A percentile compares a stretch with the other conserved stretches of the same genome.
Evolutionary conservation across 345 rosid species (phyloP).

Genomic region (Salix udensis): DNA sequence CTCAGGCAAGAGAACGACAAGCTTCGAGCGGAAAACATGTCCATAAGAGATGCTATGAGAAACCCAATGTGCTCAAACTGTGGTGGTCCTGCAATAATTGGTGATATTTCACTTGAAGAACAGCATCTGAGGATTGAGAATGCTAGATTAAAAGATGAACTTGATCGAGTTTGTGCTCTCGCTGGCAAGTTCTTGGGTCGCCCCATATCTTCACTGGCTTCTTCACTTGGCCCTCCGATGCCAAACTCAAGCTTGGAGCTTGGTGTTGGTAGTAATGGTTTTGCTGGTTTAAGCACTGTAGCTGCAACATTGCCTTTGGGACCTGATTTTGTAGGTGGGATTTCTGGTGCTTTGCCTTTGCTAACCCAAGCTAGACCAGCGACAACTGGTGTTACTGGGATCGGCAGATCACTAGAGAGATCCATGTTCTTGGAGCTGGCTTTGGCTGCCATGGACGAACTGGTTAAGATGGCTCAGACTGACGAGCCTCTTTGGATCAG

Average conservation of each 20-base stretch:
- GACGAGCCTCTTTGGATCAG: conserved; percentile 75
- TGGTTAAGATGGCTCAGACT: conserved; percentile 76
- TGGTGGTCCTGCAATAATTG: conserved; percentile 80
- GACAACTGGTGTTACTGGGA: conserved; percentile 34
- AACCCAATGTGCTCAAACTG: conserved; percentile 86
- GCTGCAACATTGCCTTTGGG: conserved; percentile 45
- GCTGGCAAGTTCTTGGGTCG: conserved; percentile 92
- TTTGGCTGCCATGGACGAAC: conserved; percentile 78
- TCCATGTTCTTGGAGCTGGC: conserved; percentile 80
- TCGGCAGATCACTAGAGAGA: conserved; percentile 54
- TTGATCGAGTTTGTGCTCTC: conserved; percentile 79
- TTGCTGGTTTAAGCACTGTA: conserved; percentile 39
- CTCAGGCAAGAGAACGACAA: conserved; percentile 87
- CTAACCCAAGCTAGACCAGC: conserved; percentile 36
- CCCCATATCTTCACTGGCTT: conserved; percentile 46
- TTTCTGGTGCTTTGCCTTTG: conserved; percentile 32
- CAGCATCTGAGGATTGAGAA: conserved; percentile 87
- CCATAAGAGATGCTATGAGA: conserved; percentile 89
- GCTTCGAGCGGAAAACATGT: conserved; percentile 80
- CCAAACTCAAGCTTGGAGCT: conserved; percentile 79
- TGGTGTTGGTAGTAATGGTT: conserved; percentile 65
- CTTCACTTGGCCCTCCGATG: conserved; percentile 40
- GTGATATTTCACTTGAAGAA: conserved; percentile 79
- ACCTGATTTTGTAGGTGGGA: conserved; percentile 52
- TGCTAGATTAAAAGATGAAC: conserved; percentile 74